Conservation (phyloP, 129 eudicot species). For the Flaveria bidentis region DNA sequence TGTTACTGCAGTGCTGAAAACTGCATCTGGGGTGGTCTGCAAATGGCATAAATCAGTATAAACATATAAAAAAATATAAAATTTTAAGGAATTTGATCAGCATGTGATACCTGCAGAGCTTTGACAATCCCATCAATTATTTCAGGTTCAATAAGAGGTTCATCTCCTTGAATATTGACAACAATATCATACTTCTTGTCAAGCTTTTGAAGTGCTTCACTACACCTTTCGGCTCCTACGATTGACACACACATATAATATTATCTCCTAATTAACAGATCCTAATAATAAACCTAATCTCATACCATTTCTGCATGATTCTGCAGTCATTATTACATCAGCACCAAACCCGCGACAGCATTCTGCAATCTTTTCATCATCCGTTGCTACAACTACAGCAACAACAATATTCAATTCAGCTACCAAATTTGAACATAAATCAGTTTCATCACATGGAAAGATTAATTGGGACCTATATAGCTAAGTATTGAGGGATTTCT, state of each 20-base stretch:
- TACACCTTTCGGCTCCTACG: constrained; percentile 89
- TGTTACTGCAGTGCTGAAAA: constrained; percentile 94
- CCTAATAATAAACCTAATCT: neutral
- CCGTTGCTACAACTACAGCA: constrained; percentile 88
- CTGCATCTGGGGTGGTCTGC: constrained; percentile 94
- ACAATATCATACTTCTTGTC: constrained; percentile 77
- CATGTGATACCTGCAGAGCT: constrained; percentile 73
- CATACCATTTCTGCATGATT: constrained; percentile 84
- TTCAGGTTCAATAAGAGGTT: constrained; percentile 97
- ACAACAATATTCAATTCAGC: constrained; percentile 6
- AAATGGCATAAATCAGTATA: neutral
- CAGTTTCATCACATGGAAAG: too few species aligned
- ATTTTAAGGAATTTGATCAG: neutral
- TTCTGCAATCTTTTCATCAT: constrained; percentile 88
- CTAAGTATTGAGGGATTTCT: too few species aligned
- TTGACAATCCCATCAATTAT: constrained; percentile 92
- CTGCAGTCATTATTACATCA: constrained; percentile 91
- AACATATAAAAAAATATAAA: neutral
- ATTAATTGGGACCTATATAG: too few species aligned
- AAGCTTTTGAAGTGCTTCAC: constrained; percentile 88
- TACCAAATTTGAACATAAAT: neutral
- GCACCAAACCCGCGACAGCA: constrained; percentile 98
- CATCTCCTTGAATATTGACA: constrained; percentile 98
- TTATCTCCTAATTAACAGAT: neutral
- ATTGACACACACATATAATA: neutral